Evolutionary conservation across 805 yeast species (phyloP), one percentile per base, ranked within the genome.

Genomic region (Starmerella ratchasimensis): DNA sequence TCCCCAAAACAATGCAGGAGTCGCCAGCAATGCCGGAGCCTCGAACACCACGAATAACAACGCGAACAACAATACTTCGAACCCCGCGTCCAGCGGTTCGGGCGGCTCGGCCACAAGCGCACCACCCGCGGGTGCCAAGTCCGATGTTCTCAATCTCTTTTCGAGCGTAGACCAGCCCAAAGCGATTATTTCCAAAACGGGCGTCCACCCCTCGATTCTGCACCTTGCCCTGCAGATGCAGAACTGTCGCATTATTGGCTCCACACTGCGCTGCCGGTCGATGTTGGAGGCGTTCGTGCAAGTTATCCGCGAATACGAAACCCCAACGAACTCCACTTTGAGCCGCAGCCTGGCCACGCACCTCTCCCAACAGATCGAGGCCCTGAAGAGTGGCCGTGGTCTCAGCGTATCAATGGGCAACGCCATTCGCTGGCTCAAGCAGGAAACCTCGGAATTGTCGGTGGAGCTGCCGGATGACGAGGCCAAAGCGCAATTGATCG

Each of bases 361-460:
- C 57, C 65, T 90, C 41, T 76, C 93, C 9, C 82, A 80, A 53
- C 98, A 90, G 60, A 90, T 90, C 47, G 98, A 88, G 56, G 82
- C 80, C 49, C 64, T 90, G 49, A 88, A 82, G 51, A 74, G 82
- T 8, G 86, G 95, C 3, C 72, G 98, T 45, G 96, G 97, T 1
- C 66, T 90, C 34, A 75, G 90, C 39, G 80, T 86, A 2, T 72
- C 94, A 1, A 90, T 90, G 98, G 98, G 98, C 38, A 90, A 86
- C 62, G 88, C 96, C 2, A 90, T 90, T 48, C 73, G 98, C 51
- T 86, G 96, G 95, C 68, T 90, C 46, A 90, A 90, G 54, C 97
- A 88, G 62, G 88, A 81, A 56, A 88, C 90, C 38, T 74, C 95
- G 1, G 68, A 71, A 30, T 72, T 88, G 34, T 76, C 84, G 41